Conservation (phyloP, 306 rosid species). For the Castanea crenata region DNA sequence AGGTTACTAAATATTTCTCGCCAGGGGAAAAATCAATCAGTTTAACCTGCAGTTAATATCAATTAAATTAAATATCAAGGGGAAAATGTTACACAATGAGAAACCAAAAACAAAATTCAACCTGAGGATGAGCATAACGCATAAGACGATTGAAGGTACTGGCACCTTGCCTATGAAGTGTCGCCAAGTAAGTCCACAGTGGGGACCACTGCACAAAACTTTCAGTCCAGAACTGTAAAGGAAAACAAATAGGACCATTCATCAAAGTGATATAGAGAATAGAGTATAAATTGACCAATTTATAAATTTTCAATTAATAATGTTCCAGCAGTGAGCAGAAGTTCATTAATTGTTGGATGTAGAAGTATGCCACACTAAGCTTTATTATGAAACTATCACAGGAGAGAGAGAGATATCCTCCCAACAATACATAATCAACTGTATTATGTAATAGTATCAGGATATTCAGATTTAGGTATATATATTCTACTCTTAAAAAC, state of each 20-base stretch:
- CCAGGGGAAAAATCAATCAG: slow-evolving; percentile 87
- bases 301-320: background rate
- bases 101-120: slow-evolving; percentile 9
- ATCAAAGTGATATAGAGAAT: background rate
- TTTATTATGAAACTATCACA: background rate
- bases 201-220: slow-evolving; percentile 94
- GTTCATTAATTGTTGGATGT: background rate
- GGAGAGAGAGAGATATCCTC: background rate
- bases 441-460: background rate
- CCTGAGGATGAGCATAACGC: slow-evolving; percentile 94
- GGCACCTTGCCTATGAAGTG: slow-evolving; percentile 82
- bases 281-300: background rate
- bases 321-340: background rate
- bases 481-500: slow-evolving; percentile 58
- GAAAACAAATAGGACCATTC: slow-evolving; percentile 14
- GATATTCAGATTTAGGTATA: background rate
- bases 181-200: slow-evolving; percentile 80
- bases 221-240: slow-evolving; percentile 81
- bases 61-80: background rate
- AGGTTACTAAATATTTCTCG: slow-evolving; percentile 81
- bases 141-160: slow-evolving; percentile 62
- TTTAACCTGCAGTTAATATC: slow-evolving; percentile 52
- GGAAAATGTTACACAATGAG: background rate
- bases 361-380: background rate
- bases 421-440: background rate